These are phyloP conservation scores for Entomortierella lignicola DNA, from an alignment of 192 early-diverging fungal species.

Conservation along the genomic window DNA sequence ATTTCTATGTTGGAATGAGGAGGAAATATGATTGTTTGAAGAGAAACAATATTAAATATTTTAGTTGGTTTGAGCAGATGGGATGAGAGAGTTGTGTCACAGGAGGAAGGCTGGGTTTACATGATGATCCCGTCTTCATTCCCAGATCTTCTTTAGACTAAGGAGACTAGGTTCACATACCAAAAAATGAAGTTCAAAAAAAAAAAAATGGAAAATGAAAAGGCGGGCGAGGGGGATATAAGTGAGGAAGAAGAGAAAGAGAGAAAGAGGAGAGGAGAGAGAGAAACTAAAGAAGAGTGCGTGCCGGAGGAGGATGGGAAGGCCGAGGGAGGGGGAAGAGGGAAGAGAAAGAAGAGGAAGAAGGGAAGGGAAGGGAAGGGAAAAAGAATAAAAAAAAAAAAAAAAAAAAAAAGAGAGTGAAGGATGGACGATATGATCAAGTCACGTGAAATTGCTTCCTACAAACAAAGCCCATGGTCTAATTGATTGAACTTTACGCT, in stretches of 20 bases:
- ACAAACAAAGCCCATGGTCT: too few species aligned
- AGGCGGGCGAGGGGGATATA: too few species aligned
- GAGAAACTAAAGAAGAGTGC: slow-evolving; percentile 7
- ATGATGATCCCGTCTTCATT: too few species aligned
- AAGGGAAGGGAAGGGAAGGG: not conserved
- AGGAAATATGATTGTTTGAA: not conserved
- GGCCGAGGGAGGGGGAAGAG: not conserved
- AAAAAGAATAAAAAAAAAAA: not conserved
- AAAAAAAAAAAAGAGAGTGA: not conserved
- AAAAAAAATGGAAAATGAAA: not conserved
- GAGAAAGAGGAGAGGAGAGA: slow-evolving; percentile 5
- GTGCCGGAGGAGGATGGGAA: not conserved
- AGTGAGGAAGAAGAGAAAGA: not conserved
- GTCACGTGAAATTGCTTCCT: too few species aligned
- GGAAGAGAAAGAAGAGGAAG: not conserved
- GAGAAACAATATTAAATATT: too few species aligned
- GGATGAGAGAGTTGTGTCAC: not conserved
- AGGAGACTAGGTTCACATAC: not conserved
- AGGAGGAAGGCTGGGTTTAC: too few species aligned
- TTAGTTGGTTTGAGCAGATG: not conserved
- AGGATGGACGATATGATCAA: not conserved
- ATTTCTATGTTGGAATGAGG: slow-evolving; percentile 11
- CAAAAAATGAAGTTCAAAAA: not conserved
- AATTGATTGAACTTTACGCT: too few species aligned
- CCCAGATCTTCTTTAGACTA: too few species aligned